Conservation (phyloP, 2,329 filamentous ascomycete species). For the Fusarium paranaense region DNA sequence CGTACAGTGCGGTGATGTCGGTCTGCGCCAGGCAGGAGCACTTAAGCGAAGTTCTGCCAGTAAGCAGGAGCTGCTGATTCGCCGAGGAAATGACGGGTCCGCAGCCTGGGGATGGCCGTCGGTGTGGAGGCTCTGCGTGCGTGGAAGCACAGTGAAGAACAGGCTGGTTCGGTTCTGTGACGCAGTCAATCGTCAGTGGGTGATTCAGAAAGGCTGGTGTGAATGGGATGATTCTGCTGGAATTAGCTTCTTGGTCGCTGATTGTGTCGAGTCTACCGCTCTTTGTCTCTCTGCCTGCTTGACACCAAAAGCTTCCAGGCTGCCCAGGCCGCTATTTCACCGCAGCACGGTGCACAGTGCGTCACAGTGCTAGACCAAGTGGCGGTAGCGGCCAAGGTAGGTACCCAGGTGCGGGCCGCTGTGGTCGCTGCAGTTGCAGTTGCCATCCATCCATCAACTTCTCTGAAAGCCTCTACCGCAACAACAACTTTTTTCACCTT, state of each 20-base stretch:
- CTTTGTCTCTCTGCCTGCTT: not conserved
- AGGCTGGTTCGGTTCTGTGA: conserved; percentile 1
- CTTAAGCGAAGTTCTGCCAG: conserved; percentile 33
- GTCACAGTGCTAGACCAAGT: conserved; percentile 19
- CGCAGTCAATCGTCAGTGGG: not conserved
- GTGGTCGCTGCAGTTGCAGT: conserved; percentile 17
- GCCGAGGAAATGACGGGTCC: not conserved
- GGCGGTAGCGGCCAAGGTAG: conserved; percentile 26
- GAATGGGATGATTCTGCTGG: not conserved
- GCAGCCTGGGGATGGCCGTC: conserved; percentile 7
- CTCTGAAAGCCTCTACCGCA: conserved; percentile 19
- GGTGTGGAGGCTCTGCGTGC: conserved; percentile 20
- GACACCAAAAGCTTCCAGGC: not conserved
- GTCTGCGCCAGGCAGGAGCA: not conserved
- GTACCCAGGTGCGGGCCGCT: conserved; percentile 15
- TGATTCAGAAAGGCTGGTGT: conserved; percentile 13
- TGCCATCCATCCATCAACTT: conserved; percentile 4
- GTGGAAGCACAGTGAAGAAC: conserved; percentile 11
- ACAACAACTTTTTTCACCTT: conserved; percentile 6
- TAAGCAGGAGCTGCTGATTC: not conserved
- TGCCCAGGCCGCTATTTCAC: not conserved
- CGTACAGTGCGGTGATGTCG: conserved; percentile 16
- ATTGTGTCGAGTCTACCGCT: not conserved
- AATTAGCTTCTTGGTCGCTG: not conserved
- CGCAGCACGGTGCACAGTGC: conserved; percentile 26